These are phyloP conservation scores for Ziziphus jujuba DNA, from an alignment of 306 rosid genomes.

Conservation along the genomic window DNA sequence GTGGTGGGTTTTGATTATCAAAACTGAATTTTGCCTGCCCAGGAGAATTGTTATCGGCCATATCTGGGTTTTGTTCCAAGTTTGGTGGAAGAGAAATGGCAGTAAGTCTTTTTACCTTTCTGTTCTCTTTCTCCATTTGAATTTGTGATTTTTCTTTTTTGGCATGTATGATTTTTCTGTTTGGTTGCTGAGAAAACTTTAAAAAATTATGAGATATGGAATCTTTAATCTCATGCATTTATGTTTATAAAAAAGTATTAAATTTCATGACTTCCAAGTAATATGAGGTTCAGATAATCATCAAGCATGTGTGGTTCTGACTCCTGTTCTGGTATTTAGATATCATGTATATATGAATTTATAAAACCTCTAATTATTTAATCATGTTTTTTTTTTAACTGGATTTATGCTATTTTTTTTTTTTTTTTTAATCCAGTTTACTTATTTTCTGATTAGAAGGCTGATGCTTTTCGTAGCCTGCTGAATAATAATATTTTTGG, in stretches of 20 bases:
- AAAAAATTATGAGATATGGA: not conserved
- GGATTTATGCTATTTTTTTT: not conserved
- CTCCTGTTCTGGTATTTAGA: slow-evolving; percentile 4
- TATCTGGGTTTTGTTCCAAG: slow-evolving; percentile 32
- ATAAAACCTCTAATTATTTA: not conserved
- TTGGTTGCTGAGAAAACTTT: slow-evolving; percentile 29
- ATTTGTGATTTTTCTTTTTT: not conserved
- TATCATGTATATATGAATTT: not conserved
- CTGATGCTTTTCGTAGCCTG: slow-evolving; percentile 7
- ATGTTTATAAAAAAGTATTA: slow-evolving; percentile 4
- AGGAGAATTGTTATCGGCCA: slow-evolving; percentile 24
- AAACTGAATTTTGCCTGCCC: slow-evolving; percentile 18
- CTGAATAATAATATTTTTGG: slow-evolving; percentile 5
- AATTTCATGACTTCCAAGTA: not conserved
- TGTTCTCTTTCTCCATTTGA: not conserved
- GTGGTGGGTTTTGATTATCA: slow-evolving; percentile 24
- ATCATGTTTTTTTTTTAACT: not conserved
- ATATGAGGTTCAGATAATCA: not conserved
- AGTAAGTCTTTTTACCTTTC: slow-evolving; percentile 39
- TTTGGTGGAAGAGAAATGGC: slow-evolving; percentile 59
- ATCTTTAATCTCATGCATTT: slow-evolving; percentile 29
- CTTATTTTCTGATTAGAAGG: slow-evolving; percentile 10
- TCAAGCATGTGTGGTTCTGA: not conserved
- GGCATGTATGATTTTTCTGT: slow-evolving; percentile 16
- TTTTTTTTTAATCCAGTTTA: not conserved